Evolutionary conservation across 768 basidiomycete species (phyloP).

Genomic region (Dioszegia aurantiaca): DNA sequence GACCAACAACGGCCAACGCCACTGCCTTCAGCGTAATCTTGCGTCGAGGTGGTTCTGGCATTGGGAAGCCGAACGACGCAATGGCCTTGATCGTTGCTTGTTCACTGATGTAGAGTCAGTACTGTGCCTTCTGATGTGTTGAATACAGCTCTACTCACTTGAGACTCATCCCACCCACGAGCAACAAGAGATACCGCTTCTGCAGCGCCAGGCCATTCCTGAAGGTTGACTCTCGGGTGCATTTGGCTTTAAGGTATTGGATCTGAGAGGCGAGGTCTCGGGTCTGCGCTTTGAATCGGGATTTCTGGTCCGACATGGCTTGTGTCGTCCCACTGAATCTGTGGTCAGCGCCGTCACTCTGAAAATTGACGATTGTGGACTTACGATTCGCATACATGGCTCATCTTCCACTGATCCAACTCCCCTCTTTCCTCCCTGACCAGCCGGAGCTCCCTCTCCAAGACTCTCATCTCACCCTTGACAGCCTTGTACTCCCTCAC

Average conservation of each 20-base stretch:
- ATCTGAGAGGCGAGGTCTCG: constrained; percentile 77
- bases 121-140: background rate
- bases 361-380: constrained; percentile 39
- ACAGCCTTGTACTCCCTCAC: constrained; percentile 10
- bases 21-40: constrained; percentile 40
- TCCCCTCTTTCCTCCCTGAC: constrained; percentile 14
- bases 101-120: constrained; percentile 26
- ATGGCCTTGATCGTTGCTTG: constrained; percentile 47
- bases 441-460: constrained; percentile 22
- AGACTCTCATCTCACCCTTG: constrained; percentile 17
- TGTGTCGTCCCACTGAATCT: background rate
- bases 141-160: constrained; percentile 28
- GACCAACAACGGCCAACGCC: constrained; percentile 38
- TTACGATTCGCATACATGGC: constrained; percentile 56
- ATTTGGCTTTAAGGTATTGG: constrained; percentile 85
- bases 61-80: constrained; percentile 49
- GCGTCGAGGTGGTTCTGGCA: constrained; percentile 22
- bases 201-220: constrained; percentile 75
- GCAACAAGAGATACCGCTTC: constrained; percentile 76
- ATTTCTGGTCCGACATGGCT: constrained; percentile 24
- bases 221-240: constrained; percentile 76
- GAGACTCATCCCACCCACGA: constrained; percentile 57
- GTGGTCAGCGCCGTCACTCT: background rate
- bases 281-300: constrained; percentile 35
- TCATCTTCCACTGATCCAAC: constrained; percentile 55